Evolutionary conservation across 768 basidiomycete genomes (phyloP), one percentile per base, ranked within the genome.

Genomic region (Leccinellum rugosiceps): DNA sequence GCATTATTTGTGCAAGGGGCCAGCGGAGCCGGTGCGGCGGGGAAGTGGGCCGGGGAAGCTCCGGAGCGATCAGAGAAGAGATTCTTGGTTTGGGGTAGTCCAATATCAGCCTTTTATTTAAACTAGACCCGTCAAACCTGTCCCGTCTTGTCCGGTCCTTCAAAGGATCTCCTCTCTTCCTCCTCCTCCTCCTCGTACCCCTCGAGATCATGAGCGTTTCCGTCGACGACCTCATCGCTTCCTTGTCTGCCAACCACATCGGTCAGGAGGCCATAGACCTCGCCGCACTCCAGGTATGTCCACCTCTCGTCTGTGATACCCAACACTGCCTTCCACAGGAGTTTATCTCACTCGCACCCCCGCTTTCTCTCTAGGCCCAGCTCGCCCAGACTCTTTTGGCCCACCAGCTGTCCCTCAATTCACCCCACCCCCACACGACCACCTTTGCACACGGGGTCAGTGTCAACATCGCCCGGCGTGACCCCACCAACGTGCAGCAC

Each of bases 261-360:
- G 79, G 79, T 58, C 81, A 81, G 62, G 80, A 81, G 62, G 78
- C 79, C n/a, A 72, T 75, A 14, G 81, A 81, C 69, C 72, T 81
- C 58, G 77, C 77, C 48, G 68, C 75, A 25, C 74, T 81, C 14
- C 78, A 81, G 75, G 80, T 81, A 62, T 25, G 58, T 52, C 14
- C 32, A 49, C 54, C 53, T 57, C 57, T 43, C 34, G 6, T 19
- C 19, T 54, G 30, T 30, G 35, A 38, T 63, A 58, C 57, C 60
- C 64, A 58, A 21, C 63, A 68, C 28, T 28, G 45, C 62, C 44
- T 54, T 15, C n/a, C 46, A 43, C 31, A 45, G n/a, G 17, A 44
- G 57, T 23, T 61, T 64, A 66, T 66, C 64, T 62, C 53, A 32
- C 52, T 43, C 21, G 23, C 19, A 26, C 54, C 28, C 55, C 52